Evolutionary conservation across 768 basidiomycete species (phyloP).

Genomic region (Galerina sulciceps): DNA sequence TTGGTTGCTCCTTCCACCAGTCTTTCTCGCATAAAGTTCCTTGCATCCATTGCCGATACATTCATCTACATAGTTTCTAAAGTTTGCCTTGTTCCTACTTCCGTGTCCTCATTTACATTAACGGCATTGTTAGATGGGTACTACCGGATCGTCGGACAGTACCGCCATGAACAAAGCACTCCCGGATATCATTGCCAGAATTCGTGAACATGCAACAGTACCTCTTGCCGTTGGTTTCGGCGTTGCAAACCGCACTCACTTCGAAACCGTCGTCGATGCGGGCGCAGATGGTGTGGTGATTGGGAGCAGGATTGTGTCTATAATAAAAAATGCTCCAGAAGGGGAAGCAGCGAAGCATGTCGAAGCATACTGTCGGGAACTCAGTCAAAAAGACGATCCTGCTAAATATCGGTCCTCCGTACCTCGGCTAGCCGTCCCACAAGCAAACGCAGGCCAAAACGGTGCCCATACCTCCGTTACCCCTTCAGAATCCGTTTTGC

Average conservation of each 20-base stretch:
- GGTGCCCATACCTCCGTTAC: constrained; percentile 31
- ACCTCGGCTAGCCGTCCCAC: constrained; percentile 28
- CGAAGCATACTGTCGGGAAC: constrained; percentile 74
- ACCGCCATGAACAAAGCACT: constrained; percentile 75
- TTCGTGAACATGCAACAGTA: constrained; percentile 76
- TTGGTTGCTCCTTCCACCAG: constrained; percentile 95
- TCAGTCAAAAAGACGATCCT: constrained; percentile 53
- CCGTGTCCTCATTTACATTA: constrained; percentile 5
- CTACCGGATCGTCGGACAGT: constrained; percentile 87
- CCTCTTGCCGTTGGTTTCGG: constrained; percentile 98
- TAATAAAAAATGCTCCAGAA: constrained; percentile 70
- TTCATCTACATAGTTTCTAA: constrained; percentile 99
- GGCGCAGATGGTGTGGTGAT: constrained; percentile 97
- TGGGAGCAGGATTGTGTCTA: constrained; percentile 81
- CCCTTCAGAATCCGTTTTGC: constrained; percentile 54
- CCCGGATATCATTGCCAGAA: constrained; percentile 82
- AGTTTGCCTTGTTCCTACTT: constrained; percentile 42
- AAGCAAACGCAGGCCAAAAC: constrained; percentile 32
- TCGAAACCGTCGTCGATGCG: constrained; percentile 80
- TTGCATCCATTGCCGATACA: constrained; percentile 91
- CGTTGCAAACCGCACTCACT: constrained; percentile 88
- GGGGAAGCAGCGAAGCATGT: constrained; percentile 57
- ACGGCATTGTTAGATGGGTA: constrained; percentile 77
- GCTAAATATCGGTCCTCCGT: constrained; percentile 34
- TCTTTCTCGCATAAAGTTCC: constrained; percentile 84